Conservation (phyloP, 257 asterid genomes). For the Przewalskia tangutica region DNA sequence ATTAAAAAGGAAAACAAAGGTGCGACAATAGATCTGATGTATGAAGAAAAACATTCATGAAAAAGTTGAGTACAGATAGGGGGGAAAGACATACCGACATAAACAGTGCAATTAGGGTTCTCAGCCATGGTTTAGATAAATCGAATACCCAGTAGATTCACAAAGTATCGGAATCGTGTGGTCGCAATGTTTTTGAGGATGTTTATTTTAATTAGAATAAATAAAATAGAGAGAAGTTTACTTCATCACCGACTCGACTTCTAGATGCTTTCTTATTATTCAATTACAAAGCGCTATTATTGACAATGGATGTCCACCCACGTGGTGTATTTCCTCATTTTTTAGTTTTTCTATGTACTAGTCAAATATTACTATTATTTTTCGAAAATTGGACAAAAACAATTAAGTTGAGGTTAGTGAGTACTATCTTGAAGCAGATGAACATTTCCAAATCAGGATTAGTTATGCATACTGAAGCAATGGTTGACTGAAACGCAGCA, state of each 20-base stretch:
- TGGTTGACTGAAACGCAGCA: no score
- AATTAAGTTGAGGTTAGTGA: no score
- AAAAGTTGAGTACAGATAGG: neutral
- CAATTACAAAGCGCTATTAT: no score
- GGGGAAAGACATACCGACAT: constrained; percentile 38
- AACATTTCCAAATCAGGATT: no score
- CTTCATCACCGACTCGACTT: neutral
- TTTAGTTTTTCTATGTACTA: no score
- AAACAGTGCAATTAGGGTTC: constrained; percentile 39
- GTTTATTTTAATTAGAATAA: neutral
- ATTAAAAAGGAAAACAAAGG: neutral
- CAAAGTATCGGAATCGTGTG: neutral
- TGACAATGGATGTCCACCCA: no score
- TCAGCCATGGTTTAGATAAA: constrained; percentile 38
- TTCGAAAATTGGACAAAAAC: no score
- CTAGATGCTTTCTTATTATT: neutral
- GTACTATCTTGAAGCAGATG: no score
- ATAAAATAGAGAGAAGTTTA: neutral
- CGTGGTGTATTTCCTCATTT: no score
- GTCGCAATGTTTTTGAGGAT: neutral
- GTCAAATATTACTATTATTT: no score
- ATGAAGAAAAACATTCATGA: neutral
- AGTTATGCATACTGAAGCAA: no score
- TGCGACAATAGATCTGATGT: neutral
- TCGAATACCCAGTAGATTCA: neutral